Evolutionary conservation across 192 early-diverging fungal species (phyloP), one percentile per base, ranked within the genome.

Genomic region (Rhizophagus clarus): DNA sequence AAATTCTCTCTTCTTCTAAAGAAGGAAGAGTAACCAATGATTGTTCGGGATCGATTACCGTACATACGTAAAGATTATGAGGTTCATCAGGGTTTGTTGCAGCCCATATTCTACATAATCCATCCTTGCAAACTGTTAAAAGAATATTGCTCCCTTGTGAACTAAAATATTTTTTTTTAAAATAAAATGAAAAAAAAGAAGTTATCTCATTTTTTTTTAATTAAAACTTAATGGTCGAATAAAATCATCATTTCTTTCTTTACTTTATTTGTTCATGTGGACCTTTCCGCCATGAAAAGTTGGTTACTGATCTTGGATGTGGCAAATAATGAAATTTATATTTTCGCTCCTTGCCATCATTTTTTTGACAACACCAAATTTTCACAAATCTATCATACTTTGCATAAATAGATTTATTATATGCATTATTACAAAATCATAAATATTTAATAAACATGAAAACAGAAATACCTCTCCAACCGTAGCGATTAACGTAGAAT

Each of bases 71-170:
- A 75, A 96, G 90, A 10, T 82, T 81, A 61, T 87, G 87, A 5
- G 89, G 83, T 15, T 85, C 83, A n/a, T 84, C 79, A 3, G 82
- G 72, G 74, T 88, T 79, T 7, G 83, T 84, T 3, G 89, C 88
- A 32, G 87, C 86, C 94, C 94, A 96, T 14, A 96, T 87, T 17
- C 94, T 88, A 78, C 90, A 86, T 26, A 93, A 87, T 14, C 91
- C 92, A 80, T 95, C 93, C 26, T 81, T 82, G 10, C 86, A 88
- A 86, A 92, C 87, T 5, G 94, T 96, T 76, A 93, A 87, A 15
- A 95, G 81, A 2, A 90, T 80, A 67, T 75, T 80, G 26, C 29
- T 49, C 29, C 61, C 51, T 20, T 22, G 24, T 11, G 28, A 32
- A 80, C 67, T 63, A 60, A 20, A 76, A 26, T 26, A 28, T 37